Base-by-base conservation (phyloP, 805 yeast species). In the Candida tibetensis region DNA sequence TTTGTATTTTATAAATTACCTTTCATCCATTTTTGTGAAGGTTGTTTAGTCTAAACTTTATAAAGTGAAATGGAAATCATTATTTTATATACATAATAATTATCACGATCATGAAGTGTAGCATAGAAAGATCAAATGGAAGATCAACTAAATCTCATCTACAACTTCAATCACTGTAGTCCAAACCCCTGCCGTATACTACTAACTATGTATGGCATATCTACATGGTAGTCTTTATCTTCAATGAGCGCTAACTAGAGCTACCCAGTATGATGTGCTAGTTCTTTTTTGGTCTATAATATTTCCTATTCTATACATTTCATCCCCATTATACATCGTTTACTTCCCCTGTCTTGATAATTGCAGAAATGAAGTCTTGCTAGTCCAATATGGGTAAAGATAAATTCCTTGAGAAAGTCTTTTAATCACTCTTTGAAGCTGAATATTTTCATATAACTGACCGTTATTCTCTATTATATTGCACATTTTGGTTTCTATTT, bases 371-470 rank as follows among this genome's bases (percentile, higher is more conserved):
- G 36, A 25, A 22, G 30, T 48, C 8, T 36, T 29, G 29, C 51
- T 39, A 3, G 47, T 34, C 52, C 53, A 51, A 34, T 51, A 49
- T 2, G 49, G 44, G 27, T 44, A 37, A 27, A 33, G 18, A 4
- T 35, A 7, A 10, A 7, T 23, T 18, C 40, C 34, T 15, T 26
- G 23, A 6, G 39, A 25, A 17, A 31, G 30, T 17, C 36, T 28
- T 30, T 34, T 34, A 12, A 26, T 27, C 19, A 34, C 21, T 17
- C 35, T 34, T 36, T 19, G 39, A 25, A 30, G 33, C 30, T 31
- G 30, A 19, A 37, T 30, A 14, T 17, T 29, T 12, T 19, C 15
- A 4, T 15, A 12, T 7, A 16, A 15, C 25, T 33, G 22, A 17
- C 35, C 30, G 18, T 21, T 21, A 10, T 21, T 21, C 9, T 22